Evolutionary conservation across 2,329 filamentous ascomycete species (phyloP).

Genomic region (Fusarium solani-melongenae): DNA sequence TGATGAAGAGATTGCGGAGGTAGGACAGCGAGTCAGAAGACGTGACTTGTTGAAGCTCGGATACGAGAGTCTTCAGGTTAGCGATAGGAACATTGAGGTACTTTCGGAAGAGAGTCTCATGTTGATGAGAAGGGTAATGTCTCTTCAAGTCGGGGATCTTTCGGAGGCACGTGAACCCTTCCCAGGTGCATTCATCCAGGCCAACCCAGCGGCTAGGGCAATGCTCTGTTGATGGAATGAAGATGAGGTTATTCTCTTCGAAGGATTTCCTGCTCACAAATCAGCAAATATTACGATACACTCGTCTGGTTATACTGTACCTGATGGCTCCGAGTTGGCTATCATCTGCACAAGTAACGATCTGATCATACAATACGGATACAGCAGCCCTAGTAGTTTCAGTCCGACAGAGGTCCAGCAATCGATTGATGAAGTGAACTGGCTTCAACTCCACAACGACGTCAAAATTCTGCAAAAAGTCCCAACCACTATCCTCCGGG

Average conservation of each 20-base stretch:
- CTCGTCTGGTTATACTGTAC: neutral
- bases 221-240: neutral
- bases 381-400: neutral
- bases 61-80: neutral
- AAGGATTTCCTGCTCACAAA: neutral
- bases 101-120: neutral
- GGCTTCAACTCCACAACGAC: neutral
- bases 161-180: neutral
- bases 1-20: neutral
- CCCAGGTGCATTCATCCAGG: neutral
- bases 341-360: neutral
- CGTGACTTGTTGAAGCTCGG: neutral
- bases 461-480: neutral
- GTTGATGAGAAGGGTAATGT: neutral
- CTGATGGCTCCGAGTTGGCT: neutral
- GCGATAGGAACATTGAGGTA: neutral
- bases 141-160: neutral
- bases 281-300: neutral
- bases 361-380: neutral
- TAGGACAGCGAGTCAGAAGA: neutral
- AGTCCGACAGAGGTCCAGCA: neutral
- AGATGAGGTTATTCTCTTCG: neutral
- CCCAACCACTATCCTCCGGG: neutral
- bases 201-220: neutral
- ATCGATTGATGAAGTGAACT: neutral